Conservation (phyloP, 2,329 filamentous ascomycete genomes). For the Dichotomopilus funicola region DNA sequence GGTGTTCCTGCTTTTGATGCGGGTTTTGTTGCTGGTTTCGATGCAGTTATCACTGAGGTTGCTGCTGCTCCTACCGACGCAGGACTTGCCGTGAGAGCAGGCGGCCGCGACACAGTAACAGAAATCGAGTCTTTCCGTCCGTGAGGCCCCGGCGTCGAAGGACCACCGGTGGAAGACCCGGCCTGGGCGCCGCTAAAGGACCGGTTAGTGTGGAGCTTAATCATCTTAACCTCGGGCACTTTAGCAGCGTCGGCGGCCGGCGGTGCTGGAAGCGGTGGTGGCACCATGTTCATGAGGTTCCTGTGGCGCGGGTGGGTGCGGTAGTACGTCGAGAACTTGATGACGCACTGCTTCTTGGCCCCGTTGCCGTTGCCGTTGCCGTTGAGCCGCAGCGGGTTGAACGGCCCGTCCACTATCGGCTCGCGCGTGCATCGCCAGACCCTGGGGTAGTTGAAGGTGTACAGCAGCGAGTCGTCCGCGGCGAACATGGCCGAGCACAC, state of each 20-base stretch:
- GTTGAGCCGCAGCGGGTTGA: not conserved
- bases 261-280: constrained; percentile 7
- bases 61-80: too few species aligned
- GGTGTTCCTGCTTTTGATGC: not conserved
- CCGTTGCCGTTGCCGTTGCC: not conserved
- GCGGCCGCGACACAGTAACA: constrained; percentile 14
- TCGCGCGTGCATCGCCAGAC: constrained; percentile 36
- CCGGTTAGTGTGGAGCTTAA: constrained; percentile 25
- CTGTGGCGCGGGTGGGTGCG: constrained; percentile 19
- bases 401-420: constrained; percentile 12
- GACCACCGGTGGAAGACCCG: constrained; percentile 8
- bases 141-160: constrained; percentile 13
- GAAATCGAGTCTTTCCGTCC: constrained; percentile 24
- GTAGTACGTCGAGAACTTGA: constrained; percentile 19
- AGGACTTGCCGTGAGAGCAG: not conserved
- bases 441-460: constrained; percentile 42
- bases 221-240: constrained; percentile 27
- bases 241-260: constrained; percentile 8
- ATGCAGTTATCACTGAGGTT: too few species aligned
- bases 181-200: constrained; percentile 17
- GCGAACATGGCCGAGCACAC: constrained; percentile 46
- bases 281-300: constrained; percentile 8
- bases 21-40: too few species aligned
- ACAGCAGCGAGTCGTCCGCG: constrained; percentile 38
- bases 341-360: constrained; percentile 18